Percentiles rank a stretch among this genome's conserved stretches.
Evolutionary conservation across 768 basidiomycete species (phyloP).

Genomic region (Boletus tomentosulus): DNA sequence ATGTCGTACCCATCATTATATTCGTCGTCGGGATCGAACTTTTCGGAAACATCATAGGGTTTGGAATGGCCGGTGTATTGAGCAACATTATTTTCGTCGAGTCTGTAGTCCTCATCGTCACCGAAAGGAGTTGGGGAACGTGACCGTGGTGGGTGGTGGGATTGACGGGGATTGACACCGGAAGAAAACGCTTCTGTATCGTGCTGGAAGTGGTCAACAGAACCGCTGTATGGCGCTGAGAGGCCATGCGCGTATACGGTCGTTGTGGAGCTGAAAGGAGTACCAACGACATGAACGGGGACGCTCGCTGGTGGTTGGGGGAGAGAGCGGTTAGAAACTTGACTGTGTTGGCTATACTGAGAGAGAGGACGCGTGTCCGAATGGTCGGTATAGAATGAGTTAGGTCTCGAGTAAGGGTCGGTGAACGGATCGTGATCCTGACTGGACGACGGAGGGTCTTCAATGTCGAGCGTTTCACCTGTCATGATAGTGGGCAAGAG

Average conservation of each 20-base stretch:
- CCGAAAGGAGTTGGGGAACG: slow-evolving; percentile 73
- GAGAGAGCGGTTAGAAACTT: slow-evolving; percentile 26
- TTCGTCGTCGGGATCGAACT: slow-evolving; percentile 13
- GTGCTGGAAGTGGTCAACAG: slow-evolving; percentile 56
- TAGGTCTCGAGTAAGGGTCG: slow-evolving; percentile 26
- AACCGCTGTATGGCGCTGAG: slow-evolving; percentile 31
- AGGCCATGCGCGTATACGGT: slow-evolving; percentile 20
- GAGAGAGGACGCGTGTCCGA: slow-evolving; percentile 26
- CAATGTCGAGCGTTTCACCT: slow-evolving; percentile 58
- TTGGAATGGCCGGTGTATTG: slow-evolving; percentile 48
- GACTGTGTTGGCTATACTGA: slow-evolving; percentile 39
- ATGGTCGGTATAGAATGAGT: slow-evolving; percentile 24
- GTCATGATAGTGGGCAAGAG: slow-evolving; percentile 58
- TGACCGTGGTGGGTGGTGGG: slow-evolving; percentile 53
- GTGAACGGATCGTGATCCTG: slow-evolving; percentile 31
- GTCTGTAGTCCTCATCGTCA: slow-evolving; percentile 68
- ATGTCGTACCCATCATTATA: slow-evolving; percentile 29
- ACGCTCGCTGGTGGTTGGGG: slow-evolving; percentile 20
- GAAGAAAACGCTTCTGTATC: slow-evolving; percentile 71
- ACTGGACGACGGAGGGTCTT: slow-evolving; percentile 29
- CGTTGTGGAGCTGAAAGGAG: slow-evolving; percentile 21
- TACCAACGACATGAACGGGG: slow-evolving; percentile 17
- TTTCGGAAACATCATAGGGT: slow-evolving; percentile 21
- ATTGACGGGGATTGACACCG: slow-evolving; percentile 48
- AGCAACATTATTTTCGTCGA: slow-evolving; percentile 51